Percentiles rank a stretch among this genome's conserved stretches.
These are phyloP conservation scores for Incumbomyces delicatus DNA, from an alignment of 2,329 filamentous ascomycete genomes.

Conservation along the genomic window DNA sequence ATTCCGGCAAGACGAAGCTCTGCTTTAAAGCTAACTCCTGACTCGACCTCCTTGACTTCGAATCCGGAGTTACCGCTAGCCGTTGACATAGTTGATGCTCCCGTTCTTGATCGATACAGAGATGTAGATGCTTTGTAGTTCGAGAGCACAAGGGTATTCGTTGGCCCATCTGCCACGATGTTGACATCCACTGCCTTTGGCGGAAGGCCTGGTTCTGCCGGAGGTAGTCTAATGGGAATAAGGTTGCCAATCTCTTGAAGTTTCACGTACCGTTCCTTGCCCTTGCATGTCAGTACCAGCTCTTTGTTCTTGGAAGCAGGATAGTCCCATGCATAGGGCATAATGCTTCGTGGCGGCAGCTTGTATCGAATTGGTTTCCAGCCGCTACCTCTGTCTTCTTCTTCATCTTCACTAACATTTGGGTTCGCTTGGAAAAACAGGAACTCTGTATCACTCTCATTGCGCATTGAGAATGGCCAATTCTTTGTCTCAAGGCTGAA, in stretches of 20 bases:
- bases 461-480: constrained; percentile 98
- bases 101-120: constrained; percentile 63
- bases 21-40: constrained; percentile 77
- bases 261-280: constrained; percentile 82
- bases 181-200: constrained; percentile 94
- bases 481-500: constrained; percentile 84
- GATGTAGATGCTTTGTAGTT: constrained; percentile 92
- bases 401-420: constrained; percentile 81
- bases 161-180: constrained; percentile 88
- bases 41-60: constrained; percentile 87
- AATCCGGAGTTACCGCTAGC: constrained; percentile 60
- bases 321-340: constrained; percentile 99
- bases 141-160: constrained; percentile 84
- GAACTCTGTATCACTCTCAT: constrained; percentile 94
- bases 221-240: constrained; percentile 81
- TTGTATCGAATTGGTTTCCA: constrained; percentile 92
- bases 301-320: constrained; percentile 95
- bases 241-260: constrained; percentile 93
- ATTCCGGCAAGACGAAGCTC: constrained; percentile 82
- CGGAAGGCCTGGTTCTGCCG: constrained; percentile 49
- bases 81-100: constrained; percentile 43
- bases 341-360: constrained; percentile 86
- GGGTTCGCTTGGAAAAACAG: constrained; percentile 93
- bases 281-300: constrained; percentile 68
- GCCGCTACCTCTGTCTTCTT: constrained; percentile 61